phyloP scores from a whole-genome alignment of 257 asterid genomes.

The Capsicum pubescens region DNA sequence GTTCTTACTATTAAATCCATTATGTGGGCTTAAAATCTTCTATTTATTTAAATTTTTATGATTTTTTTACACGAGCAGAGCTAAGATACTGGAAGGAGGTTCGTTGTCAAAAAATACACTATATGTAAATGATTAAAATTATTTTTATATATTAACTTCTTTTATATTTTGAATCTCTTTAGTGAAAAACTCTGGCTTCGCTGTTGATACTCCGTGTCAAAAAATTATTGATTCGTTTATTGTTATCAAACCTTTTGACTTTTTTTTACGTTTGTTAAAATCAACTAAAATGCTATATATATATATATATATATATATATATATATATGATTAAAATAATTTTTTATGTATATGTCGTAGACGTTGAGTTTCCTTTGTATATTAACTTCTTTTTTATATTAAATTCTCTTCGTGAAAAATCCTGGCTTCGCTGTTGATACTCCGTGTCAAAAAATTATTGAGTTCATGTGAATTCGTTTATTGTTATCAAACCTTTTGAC shows the following conservation, averaged over 20 bases:
- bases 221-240: too few species aligned
- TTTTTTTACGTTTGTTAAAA: too few species aligned
- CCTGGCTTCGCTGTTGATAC: not conserved
- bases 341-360: not conserved
- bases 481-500: too few species aligned
- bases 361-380: not conserved
- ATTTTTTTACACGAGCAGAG: not conserved
- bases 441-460: too few species aligned
- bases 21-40: not conserved
- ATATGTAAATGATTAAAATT: too few species aligned
- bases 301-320: too few species aligned
- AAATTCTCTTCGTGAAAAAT: not conserved
- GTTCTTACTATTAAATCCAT: not conserved
- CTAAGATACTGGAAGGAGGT: not conserved
- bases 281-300: too few species aligned
- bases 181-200: not conserved
- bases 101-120: too few species aligned
- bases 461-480: too few species aligned
- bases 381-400: not conserved
- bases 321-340: too few species aligned
- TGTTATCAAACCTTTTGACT: too few species aligned
- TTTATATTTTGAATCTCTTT: not conserved
- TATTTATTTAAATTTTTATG: not conserved
- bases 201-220: not conserved
- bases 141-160: not conserved